Evolutionary conservation across 208 protist genomes (phyloP), one percentile per base, ranked within the genome.

Genomic region (Leishmania martiniquensis): DNA sequence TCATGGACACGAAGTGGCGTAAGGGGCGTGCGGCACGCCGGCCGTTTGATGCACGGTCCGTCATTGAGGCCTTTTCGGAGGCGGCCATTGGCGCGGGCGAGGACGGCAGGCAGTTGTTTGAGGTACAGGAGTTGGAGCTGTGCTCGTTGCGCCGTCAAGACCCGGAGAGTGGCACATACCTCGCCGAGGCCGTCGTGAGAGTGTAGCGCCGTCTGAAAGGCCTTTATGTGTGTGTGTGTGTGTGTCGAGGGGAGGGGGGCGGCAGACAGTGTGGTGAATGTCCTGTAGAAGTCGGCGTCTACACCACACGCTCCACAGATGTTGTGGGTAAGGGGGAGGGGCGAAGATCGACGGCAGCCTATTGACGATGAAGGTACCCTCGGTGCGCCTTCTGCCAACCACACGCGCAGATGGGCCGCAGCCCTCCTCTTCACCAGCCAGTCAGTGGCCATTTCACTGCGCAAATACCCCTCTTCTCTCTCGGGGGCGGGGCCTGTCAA

Each of bases 1-100:
- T 97, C 22, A 81, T 97, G 75, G 95, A 95, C 69, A 92, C 85
- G 49, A 95, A 95, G 75, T 97, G 93, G 91, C 74, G 85, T 65
- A 63, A 76, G 32, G 52, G 47, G 49, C 55, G 55, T 25, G 65
- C 70, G 57, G 45, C 81, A 59, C 54, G 67, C 17, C 69, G 68
- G 7, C 60, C 82, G 0, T 93, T 93, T 45, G 83, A 93, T 68
- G 89, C 85, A 22, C 84, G 71, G 39, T 34, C 76, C 10, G 66
- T 92, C n/a, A 37, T 92, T 0, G 69, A 85, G 0, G 71, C 44
- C n/a, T 89, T 86, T 29, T 55, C 37, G 44, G 54, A 77, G 9
- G 78, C 66, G 15, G 34, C 25, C 67, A 82, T 82, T 67, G 72
- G 78, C 22, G 78, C 78, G 6, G 78, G 78, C 12, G 78, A 82